Evolutionary conservation across 176 grass and related monocot species (phyloP).

Genomic region (Musa acuminata): DNA sequence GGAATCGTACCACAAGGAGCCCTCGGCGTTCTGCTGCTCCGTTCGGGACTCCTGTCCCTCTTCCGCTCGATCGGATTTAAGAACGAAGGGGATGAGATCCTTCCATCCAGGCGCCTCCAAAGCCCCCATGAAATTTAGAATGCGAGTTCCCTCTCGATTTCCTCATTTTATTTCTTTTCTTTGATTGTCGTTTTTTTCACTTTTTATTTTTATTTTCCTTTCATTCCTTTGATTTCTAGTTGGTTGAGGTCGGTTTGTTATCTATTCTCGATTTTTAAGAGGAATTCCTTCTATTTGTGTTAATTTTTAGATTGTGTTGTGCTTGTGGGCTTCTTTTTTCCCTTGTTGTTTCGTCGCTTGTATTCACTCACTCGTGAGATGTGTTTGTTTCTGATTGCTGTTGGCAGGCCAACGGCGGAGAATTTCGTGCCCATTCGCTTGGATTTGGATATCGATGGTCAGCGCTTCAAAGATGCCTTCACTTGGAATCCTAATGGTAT

Average conservation of each 20-base stretch:
- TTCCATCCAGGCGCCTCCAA: slow-evolving; percentile 27
- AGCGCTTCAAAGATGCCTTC: slow-evolving; percentile 83
- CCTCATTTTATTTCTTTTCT: not conserved
- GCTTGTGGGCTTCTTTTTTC: not conserved
- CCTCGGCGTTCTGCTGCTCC: not conserved
- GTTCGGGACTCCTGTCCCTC: not conserved
- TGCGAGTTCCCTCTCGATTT: slow-evolving; percentile 23
- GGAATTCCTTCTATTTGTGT: not conserved
- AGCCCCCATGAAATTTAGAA: slow-evolving; percentile 58
- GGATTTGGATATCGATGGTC: slow-evolving; percentile 70
- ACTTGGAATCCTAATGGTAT: slow-evolving; percentile 87
- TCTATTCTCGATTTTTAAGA: not conserved
- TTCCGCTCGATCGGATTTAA: not conserved
- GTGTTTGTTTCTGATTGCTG: slow-evolving; percentile 1
- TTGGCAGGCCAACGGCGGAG: slow-evolving; percentile 68
- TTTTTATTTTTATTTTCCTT: not conserved
- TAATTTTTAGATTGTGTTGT: not conserved
- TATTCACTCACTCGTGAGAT: not conserved
- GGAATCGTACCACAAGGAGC: no score
- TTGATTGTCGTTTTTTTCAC: not conserved
- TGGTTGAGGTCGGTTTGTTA: not conserved
- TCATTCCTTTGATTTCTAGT: not conserved
- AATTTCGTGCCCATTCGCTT: slow-evolving; percentile 80
- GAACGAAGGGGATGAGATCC: slow-evolving; percentile 24
- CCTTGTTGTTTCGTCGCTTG: not conserved